These are phyloP conservation scores for Pisolithus tinctorius DNA, from an alignment of 768 basidiomycete species.

Conservation along the genomic window DNA sequence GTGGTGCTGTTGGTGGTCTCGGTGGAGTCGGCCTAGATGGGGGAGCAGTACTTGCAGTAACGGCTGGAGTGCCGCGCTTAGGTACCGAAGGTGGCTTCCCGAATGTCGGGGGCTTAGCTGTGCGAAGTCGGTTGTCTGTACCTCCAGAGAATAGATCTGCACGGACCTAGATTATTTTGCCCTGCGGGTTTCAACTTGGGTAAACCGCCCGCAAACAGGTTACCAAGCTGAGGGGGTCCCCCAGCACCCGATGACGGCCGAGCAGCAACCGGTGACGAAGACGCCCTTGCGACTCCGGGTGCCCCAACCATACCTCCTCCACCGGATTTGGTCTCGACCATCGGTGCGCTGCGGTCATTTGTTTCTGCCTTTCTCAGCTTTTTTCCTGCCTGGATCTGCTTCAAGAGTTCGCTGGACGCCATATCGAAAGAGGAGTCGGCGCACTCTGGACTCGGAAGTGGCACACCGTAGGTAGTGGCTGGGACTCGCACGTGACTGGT, in stretches of 20 bases:
- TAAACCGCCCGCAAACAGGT: constrained; percentile 86
- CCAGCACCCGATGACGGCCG: constrained; percentile 20
- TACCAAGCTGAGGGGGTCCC: constrained; percentile 78
- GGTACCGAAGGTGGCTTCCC: constrained; percentile 66
- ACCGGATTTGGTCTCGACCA: constrained; percentile 41
- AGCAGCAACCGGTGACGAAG: constrained; percentile 10
- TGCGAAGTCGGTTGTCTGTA: constrained; percentile 5
- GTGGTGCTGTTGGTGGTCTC: constrained; percentile 25
- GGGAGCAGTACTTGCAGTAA: constrained; percentile 19
- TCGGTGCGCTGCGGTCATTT: constrained; percentile 72
- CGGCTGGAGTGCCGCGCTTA: constrained; percentile 34
- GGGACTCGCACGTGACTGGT: too few relatives aligned
- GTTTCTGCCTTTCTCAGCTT: constrained; percentile 77
- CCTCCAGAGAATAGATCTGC: constrained; percentile 4
- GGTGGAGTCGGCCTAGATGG: constrained; percentile 23
- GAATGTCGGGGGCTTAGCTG: constrained; percentile 56
- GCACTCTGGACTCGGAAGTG: too few relatives aligned
- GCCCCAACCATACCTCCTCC: constrained; percentile 36
- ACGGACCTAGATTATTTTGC: constrained; percentile 48
- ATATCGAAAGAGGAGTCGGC: constrained; percentile 28
- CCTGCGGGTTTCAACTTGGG: constrained; percentile 86
- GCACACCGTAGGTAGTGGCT: too few relatives aligned
- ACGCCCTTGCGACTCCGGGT: constrained; percentile 22
- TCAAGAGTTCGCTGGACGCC: constrained; percentile 71
- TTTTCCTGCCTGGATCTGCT: constrained; percentile 80